Conservation (phyloP, 106 monocot species). For the Dioscorea zingiberensis region DNA sequence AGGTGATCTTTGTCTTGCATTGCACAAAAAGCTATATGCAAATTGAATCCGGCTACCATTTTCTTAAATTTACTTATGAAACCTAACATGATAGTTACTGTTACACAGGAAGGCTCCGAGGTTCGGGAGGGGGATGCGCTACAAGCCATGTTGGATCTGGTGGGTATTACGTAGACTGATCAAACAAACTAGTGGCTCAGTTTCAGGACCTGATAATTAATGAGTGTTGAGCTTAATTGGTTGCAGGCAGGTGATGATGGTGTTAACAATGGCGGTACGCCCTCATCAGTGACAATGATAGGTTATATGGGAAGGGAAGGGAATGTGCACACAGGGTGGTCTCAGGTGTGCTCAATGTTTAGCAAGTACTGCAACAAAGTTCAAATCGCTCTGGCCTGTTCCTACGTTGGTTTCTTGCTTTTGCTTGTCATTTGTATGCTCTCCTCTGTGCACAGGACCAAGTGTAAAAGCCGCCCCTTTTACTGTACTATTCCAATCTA, state of each 20-base stretch:
- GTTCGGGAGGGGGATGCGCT: no score
- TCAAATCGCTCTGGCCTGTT: slow-evolving; percentile 9
- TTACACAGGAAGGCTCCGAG: no score
- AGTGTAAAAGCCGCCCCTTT: no score
- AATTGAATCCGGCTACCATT: no score
- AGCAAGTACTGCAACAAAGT: slow-evolving; percentile 21
- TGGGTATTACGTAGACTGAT: no score
- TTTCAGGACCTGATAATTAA: background rate
- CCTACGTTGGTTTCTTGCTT: slow-evolving; percentile 13
- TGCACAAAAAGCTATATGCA: no score
- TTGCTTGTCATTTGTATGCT: slow-evolving; percentile 14
- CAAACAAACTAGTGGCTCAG: no score
- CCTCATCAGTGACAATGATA: slow-evolving; percentile 5
- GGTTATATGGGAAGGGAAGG: slow-evolving; percentile 12
- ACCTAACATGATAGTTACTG: no score
- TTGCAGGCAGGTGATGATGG: slow-evolving; percentile 9
- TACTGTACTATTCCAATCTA: no score
- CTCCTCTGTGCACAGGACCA: slow-evolving; percentile 10
- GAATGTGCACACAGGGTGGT: slow-evolving; percentile 12
- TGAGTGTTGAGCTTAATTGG: background rate
- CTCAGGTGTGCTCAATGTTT: slow-evolving; percentile 9
- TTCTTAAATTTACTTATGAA: no score
- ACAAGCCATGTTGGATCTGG: slow-evolving; percentile 20
- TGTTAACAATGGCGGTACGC: slow-evolving; percentile 5
- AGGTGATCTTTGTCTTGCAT: no score